Conservation (phyloP, 2,329 filamentous ascomycete species). For the Colletotrichum eleusines region DNA sequence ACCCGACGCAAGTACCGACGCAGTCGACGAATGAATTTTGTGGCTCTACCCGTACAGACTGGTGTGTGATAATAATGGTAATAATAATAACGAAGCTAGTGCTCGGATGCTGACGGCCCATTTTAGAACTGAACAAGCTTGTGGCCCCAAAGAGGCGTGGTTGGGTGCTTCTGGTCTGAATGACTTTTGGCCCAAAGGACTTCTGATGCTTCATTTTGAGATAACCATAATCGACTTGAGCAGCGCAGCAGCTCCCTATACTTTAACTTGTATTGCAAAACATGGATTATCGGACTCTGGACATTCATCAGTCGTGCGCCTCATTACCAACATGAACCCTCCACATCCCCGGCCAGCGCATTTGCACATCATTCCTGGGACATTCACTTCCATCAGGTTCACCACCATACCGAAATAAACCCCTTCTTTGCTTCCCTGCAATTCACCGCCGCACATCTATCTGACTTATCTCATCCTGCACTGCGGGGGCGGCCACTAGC, state of each 20-base stretch:
- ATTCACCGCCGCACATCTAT: background rate
- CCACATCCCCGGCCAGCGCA: background rate
- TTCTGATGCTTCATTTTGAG: background rate
- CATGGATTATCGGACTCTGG: slow-evolving; percentile 22
- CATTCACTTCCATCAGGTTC: background rate
- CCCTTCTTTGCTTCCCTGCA: background rate
- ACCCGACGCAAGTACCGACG: slow-evolving; percentile 24
- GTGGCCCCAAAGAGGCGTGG: background rate
- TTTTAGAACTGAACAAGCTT: background rate
- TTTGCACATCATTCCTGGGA: too few species aligned
- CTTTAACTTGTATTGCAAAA: slow-evolving; percentile 23
- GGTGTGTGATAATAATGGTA: background rate
- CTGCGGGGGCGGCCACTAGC: slow-evolving; percentile 38
- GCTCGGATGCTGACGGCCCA: background rate
- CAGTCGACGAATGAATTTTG: background rate
- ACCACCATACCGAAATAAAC: background rate
- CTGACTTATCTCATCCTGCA: slow-evolving; percentile 27
- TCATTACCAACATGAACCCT: background rate
- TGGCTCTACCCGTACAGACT: background rate
- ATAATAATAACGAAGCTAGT: too few species aligned
- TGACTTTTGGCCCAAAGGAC: background rate
- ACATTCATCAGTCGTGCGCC: slow-evolving; percentile 21
- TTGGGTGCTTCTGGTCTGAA: background rate
- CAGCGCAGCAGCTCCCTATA: background rate
- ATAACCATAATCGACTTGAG: background rate